Base-by-base conservation (phyloP, 2,329 filamentous ascomycete genomes). In the Paecilomyces fulvus region DNA sequence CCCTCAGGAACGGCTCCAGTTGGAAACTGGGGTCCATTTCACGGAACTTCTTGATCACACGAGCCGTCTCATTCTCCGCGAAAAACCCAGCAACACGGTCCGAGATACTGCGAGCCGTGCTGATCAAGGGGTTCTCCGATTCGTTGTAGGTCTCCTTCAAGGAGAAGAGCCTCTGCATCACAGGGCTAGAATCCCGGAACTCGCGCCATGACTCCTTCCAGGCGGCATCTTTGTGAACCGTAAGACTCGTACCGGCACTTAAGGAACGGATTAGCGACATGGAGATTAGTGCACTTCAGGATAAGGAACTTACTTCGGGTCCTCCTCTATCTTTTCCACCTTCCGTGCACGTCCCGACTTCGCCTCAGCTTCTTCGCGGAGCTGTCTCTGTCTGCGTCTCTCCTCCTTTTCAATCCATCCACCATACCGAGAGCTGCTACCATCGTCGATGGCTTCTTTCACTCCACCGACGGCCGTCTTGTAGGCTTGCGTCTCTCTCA, bases 161-260 rank as follows among this genome's bases (percentile, higher is more conserved):
- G 69, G 81, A 85, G 75, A 96, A 96, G 59, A 96, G 77, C 57
- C 88, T 86, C 75, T 96, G 92, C 71, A 96, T 89, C 58, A 96
- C 75, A 64, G 88, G 90, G 75, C 87, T 96, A 62, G 85, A 85
- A 72, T 99, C 94, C 61, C 88, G 87, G 83, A 97, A 99, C 53
- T 94, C 89, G 66, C 87, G 85, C 94, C 94, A 99, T n/a, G 91
- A 90, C 73, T 97, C 92, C 76, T 96, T 96, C 90, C 92, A 97
- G 21, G 89, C 89, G 12, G 94, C 87, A 65, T 99, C 94, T 76
- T 99, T 99, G 80, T 99, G 94, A 0, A 99, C 73, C 0, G 92
- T 97, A 52, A 99, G 79, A 69, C 95, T 95, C 56, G 92, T 96
- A 58, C 94, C 94, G 58, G 94, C 94, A 57, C 94, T 96, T 63